Conservation (phyloP, 352 stramenopile species). For the Saprolegnia parasitica region DNA sequence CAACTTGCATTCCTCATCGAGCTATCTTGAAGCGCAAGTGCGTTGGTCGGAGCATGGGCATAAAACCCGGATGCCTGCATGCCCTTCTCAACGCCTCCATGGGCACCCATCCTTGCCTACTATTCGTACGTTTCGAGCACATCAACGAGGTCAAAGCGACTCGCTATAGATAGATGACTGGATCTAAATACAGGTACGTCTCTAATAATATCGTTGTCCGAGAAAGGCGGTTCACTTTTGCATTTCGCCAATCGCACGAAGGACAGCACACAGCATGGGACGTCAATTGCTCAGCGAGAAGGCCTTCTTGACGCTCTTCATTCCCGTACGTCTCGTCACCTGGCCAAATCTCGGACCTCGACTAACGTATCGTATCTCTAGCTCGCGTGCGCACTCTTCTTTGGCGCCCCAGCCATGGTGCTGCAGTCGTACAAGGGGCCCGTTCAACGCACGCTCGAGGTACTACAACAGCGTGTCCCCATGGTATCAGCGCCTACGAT, state of each 20-base stretch:
- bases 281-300: conserved; percentile 23
- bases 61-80: too few species aligned
- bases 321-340: conserved; percentile 6
- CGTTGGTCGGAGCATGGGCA: too few species aligned
- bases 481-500: too few species aligned
- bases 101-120: too few species aligned
- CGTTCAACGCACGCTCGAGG: conserved; percentile 17
- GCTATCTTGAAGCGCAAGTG: too few species aligned
- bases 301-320: conserved; percentile 25
- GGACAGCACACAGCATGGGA: too few species aligned
- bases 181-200: too few species aligned
- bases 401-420: conserved; percentile 18
- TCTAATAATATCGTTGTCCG: background rate
- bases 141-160: too few species aligned
- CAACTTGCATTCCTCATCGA: too few species aligned
- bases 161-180: too few species aligned
- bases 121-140: too few species aligned
- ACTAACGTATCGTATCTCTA: background rate
- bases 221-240: background rate
- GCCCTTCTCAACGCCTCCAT: too few species aligned
- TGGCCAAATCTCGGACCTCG: background rate
- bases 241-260: background rate
- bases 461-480: background rate
- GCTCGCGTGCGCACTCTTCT: conserved; percentile 14
- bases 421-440: conserved; percentile 7